Evolutionary conservation across 768 basidiomycete species (phyloP).

Genomic region (Mycena kentingensis): DNA sequence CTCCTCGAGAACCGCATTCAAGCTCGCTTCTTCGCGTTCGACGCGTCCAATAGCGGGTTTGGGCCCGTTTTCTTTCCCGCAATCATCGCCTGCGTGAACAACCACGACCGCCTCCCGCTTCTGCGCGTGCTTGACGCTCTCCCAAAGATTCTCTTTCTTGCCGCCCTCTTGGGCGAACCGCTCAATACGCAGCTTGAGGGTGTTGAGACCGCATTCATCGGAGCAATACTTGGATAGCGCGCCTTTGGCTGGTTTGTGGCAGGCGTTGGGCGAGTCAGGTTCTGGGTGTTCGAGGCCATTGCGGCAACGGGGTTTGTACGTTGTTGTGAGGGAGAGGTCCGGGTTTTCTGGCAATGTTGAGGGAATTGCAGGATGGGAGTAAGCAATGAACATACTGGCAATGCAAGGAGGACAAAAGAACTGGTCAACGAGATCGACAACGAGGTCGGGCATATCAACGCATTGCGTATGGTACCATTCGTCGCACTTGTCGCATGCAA

Average conservation of each 20-base stretch:
- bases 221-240: constrained; percentile 91
- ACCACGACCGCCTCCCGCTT: constrained; percentile 70
- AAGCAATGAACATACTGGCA: constrained; percentile 56
- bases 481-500: constrained; percentile 94
- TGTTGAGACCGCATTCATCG: constrained; percentile 80
- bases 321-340: constrained; percentile 62
- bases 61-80: constrained; percentile 30
- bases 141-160: constrained; percentile 68
- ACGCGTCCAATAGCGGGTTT: constrained; percentile 46
- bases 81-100: constrained; percentile 40
- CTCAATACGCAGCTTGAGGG: constrained; percentile 66
- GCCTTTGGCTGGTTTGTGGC: constrained; percentile 79
- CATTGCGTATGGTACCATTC: constrained; percentile 94
- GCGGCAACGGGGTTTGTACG: constrained; percentile 81
- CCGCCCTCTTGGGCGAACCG: constrained; percentile 65
- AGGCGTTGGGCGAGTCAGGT: constrained; percentile 65
- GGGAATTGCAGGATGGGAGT: background rate
- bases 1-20: constrained; percentile 56
- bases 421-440: constrained; percentile 87
- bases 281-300: constrained; percentile 65
- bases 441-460: constrained; percentile 76
- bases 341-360: constrained; percentile 51
- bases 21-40: constrained; percentile 56
- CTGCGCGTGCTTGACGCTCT: constrained; percentile 67
- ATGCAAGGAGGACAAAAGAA: constrained; percentile 87